Conservation (phyloP, 78 protist genomes). For the Acrasis kona region DNA sequence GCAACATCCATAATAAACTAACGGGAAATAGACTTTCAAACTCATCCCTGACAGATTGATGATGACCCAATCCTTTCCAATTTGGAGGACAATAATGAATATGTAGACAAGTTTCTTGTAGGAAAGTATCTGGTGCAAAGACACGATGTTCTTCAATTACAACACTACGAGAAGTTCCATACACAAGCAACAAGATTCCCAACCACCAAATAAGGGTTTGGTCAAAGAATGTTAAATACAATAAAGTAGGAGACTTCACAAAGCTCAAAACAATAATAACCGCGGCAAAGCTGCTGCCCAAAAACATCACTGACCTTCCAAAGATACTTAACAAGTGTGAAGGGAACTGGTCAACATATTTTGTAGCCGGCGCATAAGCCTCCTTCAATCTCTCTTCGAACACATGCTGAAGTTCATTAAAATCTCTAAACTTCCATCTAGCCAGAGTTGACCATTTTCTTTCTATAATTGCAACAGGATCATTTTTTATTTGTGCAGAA, state of each 20-base stretch:
- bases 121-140: not conserved
- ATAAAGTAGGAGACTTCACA: not conserved
- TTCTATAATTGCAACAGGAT: too few relatives aligned
- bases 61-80: not conserved
- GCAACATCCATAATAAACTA: not conserved
- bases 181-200: not conserved
- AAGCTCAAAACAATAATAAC: not conserved
- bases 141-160: not conserved
- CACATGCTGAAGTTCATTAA: constrained; percentile 70
- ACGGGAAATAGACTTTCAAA: not conserved
- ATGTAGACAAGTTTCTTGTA: not conserved
- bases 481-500: too few relatives aligned
- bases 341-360: not conserved
- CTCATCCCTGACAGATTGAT: not conserved
- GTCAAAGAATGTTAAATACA: not conserved
- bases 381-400: constrained; percentile 27
- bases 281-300: not conserved
- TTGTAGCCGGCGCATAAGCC: not conserved
- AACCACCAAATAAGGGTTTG: not conserved
- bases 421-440: constrained; percentile 64
- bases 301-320: not conserved
- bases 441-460: constrained; percentile 70
- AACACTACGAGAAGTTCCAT: not conserved
- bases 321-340: not conserved
- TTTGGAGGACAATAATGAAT: not conserved